These are phyloP conservation scores for Aspergillus arachidicola DNA, from an alignment of 2,329 filamentous ascomycete species.

Conservation along the genomic window DNA sequence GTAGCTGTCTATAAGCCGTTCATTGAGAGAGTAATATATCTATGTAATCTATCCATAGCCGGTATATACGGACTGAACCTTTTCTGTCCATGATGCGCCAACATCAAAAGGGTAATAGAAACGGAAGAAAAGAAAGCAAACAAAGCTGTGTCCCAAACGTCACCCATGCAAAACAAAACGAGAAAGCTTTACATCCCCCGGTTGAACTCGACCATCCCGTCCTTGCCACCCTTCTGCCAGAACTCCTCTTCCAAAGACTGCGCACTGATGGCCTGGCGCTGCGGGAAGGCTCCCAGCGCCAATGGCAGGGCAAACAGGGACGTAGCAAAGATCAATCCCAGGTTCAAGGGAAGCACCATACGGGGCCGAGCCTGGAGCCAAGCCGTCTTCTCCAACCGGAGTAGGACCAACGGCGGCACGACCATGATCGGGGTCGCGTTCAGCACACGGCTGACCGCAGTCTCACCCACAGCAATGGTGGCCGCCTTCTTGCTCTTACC, in stretches of 20 bases:
- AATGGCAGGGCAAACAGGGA: conserved; percentile 87
- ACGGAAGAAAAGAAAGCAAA: conserved; percentile 9
- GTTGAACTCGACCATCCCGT: conserved; percentile 92
- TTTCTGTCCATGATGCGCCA: background rate
- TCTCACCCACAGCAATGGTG: conserved; percentile 87
- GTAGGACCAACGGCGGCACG: conserved; percentile 81
- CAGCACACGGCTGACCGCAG: conserved; percentile 84
- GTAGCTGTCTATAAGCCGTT: background rate
- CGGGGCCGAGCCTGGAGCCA: conserved; percentile 80
- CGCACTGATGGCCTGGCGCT: conserved; percentile 79
- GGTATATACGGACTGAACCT: background rate
- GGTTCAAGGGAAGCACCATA: conserved; percentile 78
- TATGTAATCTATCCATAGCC: background rate
- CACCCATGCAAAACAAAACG: background rate
- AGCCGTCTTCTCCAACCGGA: conserved; percentile 77
- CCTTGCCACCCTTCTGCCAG: conserved; percentile 74
- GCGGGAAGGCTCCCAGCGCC: conserved; percentile 88
- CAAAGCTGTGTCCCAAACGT: background rate
- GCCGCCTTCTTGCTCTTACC: conserved; percentile 89
- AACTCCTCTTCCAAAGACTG: conserved; percentile 83
- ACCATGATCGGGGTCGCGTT: conserved; percentile 98
- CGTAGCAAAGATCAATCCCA: conserved; percentile 82
- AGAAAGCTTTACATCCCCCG: conserved; percentile 71
- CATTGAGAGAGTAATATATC: background rate
- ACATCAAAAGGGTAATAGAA: conserved; percentile 3